Conservation (phyloP, 163 green algal species). For the Scenedesmus sp. region DNA sequence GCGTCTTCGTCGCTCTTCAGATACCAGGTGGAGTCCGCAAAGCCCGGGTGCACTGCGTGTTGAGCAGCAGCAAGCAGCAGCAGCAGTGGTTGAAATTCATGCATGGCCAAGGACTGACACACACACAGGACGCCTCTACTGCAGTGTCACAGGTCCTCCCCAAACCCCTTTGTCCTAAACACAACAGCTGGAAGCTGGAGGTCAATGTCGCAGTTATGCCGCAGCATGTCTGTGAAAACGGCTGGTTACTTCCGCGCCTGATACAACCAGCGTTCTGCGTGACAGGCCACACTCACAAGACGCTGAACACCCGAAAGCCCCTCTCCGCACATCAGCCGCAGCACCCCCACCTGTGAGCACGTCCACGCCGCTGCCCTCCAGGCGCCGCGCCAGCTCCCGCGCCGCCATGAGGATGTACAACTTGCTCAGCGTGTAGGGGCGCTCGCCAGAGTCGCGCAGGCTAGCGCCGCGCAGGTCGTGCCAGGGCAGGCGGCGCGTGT, state of each 20-base stretch:
- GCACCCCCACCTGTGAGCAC: conserved; percentile 35
- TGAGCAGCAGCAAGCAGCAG: conserved; percentile 27
- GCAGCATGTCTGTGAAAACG: too few species aligned
- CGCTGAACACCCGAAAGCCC: too few species aligned
- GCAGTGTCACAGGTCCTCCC: too few species aligned
- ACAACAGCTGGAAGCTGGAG: too few species aligned
- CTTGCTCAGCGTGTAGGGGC: conserved; percentile 41
- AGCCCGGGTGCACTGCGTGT: conserved; percentile 48
- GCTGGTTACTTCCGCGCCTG: too few species aligned
- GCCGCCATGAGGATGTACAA: conserved; percentile 25
- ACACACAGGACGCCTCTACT: too few species aligned
- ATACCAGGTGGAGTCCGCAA: conserved; percentile 49
- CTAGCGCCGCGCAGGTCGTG: conserved; percentile 17
- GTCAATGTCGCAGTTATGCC: too few species aligned
- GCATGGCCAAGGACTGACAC: too few species aligned
- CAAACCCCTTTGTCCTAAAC: too few species aligned
- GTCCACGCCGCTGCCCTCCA: conserved; percentile 52
- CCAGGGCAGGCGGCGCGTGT: conserved; percentile 20
- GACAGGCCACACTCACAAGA: too few species aligned
- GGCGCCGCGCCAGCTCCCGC: conserved; percentile 28
- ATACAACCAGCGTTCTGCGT: too few species aligned
- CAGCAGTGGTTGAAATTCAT: too few species aligned
- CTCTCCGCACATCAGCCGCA: neutral
- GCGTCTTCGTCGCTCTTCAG: conserved; percentile 32
- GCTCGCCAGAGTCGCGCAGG: conserved; percentile 33